Evolutionary conservation across 1,284 basidiomycete species (phyloP), one percentile per base, ranked within the genome.

Genomic region (Heterobasidion occidentale): DNA sequence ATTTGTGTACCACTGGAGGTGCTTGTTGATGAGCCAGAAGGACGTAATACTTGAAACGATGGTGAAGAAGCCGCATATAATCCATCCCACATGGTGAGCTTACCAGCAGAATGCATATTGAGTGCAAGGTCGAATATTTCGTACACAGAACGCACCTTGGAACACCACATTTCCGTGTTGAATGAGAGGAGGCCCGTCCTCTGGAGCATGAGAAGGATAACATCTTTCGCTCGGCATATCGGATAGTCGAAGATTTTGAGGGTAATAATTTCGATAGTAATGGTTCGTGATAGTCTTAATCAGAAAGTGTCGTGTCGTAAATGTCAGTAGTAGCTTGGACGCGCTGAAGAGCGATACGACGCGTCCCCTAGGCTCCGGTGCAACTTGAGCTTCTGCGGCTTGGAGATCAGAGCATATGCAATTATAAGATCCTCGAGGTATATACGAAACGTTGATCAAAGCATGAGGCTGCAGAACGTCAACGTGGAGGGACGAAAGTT

Each of bases 1-100:
- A 65, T 84, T 82, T 14, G 82, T 87, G 64, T 90, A 90, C 78
- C 82, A 88, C 58, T 75, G 76, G 33, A 91, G 71, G 67, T 92
- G 88, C 65, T 85, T 85, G 68, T 75, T 72, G 54, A 90, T 80
- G 36, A 90, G 75, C 87, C 88, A 91, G 59, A 81, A 74, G 0
- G 86, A 88, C n/a, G 75, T 72, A 15, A 71, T 64, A 3, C 75
- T 76, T 3, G 86, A 78, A 20, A 83, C 61, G 11, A 82, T 48
- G 1, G 84, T 78, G 67, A 90, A 84, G 61, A 77, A 74, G 2
- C 82, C 84, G 50, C 80, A 76, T 38, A 89, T 68, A 51, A 90
- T 79, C 87, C 88, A 91, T 2, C 89, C 89, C 58, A 81, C 79
- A 70, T 80, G 74, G 58, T 80, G 76, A n/a, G 76, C 79, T 80